Conservation (phyloP, 345 rosid genomes). For the Erysimum cheiranthoides region DNA sequence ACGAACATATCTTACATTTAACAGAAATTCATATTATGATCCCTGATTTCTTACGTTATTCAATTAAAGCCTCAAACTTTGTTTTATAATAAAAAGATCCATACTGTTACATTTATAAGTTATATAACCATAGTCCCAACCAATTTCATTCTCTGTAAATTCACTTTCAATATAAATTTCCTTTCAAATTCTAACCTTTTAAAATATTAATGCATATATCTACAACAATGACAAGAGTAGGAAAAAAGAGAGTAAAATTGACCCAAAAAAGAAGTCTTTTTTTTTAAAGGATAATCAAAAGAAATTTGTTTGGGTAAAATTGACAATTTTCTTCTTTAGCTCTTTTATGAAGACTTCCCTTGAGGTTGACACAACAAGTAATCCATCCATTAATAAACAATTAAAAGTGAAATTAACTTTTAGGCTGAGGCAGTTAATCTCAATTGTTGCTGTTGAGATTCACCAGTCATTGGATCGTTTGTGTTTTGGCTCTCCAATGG, state of each 20-base stretch:
- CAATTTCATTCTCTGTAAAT: conserved; percentile 3
- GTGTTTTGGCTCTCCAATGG: conserved; percentile 79
- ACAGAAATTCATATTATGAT: neutral
- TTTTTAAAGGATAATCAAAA: conserved; percentile 4
- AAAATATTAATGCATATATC: conserved; percentile 1
- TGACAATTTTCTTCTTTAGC: conserved; percentile 39
- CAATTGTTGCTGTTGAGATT: conserved; percentile 39
- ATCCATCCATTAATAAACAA: neutral
- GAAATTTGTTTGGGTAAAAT: too few species aligned
- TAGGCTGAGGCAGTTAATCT: conserved; percentile 43
- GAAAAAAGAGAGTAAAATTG: neutral
- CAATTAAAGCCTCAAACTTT: neutral
- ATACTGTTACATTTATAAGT: neutral
- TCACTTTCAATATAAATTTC: conserved; percentile 17
- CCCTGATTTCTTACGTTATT: neutral
- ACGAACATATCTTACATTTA: conserved; percentile 7
- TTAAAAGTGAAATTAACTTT: neutral
- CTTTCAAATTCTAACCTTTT: conserved; percentile 3
- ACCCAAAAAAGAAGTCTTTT: conserved; percentile 16
- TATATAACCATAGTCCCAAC: too few species aligned
- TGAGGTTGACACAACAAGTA: conserved; percentile 12
- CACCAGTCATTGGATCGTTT: conserved; percentile 40
- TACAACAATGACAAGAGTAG: conserved; percentile 7
- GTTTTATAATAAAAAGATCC: neutral
- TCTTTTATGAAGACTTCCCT: conserved; percentile 27